Evolutionary conservation across 176 grass and related monocot species (phyloP).

Genomic region (Lolium multiflorum): DNA sequence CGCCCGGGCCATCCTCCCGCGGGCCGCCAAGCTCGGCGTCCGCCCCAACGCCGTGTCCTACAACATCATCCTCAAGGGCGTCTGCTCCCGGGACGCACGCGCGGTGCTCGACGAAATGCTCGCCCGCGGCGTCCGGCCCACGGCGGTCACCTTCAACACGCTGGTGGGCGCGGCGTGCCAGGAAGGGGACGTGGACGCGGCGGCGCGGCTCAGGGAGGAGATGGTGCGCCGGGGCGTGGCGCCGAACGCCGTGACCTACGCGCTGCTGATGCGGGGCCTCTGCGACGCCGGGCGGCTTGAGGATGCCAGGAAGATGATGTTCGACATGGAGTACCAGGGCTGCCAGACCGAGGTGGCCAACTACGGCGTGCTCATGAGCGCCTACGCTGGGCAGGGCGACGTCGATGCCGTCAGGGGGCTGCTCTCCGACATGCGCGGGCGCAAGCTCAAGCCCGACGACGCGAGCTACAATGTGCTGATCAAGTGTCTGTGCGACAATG

Average conservation of each 20-base stretch:
- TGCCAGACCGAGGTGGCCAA: slow-evolving; percentile 68
- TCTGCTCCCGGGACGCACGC: slow-evolving; percentile 50
- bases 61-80: slow-evolving; percentile 79
- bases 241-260: slow-evolving; percentile 75
- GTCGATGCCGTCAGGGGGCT: slow-evolving; percentile 42
- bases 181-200: slow-evolving; percentile 50
- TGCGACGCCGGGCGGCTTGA: slow-evolving; percentile 52
- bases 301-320: slow-evolving; percentile 83
- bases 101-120: slow-evolving; percentile 82
- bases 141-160: slow-evolving; percentile 75
- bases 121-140: slow-evolving; percentile 60
- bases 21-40: slow-evolving; percentile 60
- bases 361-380: slow-evolving; percentile 81
- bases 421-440: slow-evolving; percentile 68
- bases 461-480: slow-evolving; percentile 67
- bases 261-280: slow-evolving; percentile 67
- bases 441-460: slow-evolving; percentile 58
- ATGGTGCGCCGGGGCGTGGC: slow-evolving; percentile 57
- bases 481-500: slow-evolving; percentile 61
- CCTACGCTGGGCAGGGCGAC: slow-evolving; percentile 49
- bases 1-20: slow-evolving; percentile 53
- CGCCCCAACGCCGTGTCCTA: slow-evolving; percentile 82
- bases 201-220: slow-evolving; percentile 56
- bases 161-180: slow-evolving; percentile 59
- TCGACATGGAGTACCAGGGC: slow-evolving; percentile 95